A percentile compares a stretch with the other conserved stretches of the same genome.
phyloP scores from a whole-genome alignment of 1,139 yeast genomes.

The Blastobotrys illinoisensis region DNA sequence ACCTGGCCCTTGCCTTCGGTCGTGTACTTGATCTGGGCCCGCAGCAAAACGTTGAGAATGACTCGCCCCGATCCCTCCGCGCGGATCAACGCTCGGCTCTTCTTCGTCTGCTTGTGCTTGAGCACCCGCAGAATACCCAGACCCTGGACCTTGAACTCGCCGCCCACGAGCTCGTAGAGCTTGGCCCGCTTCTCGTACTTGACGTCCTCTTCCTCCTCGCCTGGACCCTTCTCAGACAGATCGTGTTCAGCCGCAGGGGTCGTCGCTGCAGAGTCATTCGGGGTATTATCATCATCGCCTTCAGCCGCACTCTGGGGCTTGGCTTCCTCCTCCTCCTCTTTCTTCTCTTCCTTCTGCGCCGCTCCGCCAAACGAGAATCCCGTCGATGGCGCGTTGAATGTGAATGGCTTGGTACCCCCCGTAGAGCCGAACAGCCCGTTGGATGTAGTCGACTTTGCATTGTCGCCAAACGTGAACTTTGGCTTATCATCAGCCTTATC shows the following conservation, averaged over 20 bases:
- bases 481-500: neutral
- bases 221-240: constrained; percentile 51
- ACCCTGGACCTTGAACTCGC: constrained; percentile 45
- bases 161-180: constrained; percentile 49
- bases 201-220: constrained; percentile 77
- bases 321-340: constrained; percentile 3
- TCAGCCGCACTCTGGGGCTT: constrained; percentile 11
- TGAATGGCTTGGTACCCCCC: neutral
- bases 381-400: neutral
- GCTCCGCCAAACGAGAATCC: constrained; percentile 1
- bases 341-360: neutral
- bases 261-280: constrained; percentile 15
- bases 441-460: neutral
- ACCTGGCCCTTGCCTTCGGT: constrained; percentile 36
- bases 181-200: constrained; percentile 66
- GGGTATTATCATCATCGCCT: constrained; percentile 16
- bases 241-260: constrained; percentile 27
- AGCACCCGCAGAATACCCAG: constrained; percentile 77
- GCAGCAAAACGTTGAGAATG: constrained; percentile 60
- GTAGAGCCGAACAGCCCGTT: neutral
- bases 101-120: constrained; percentile 50
- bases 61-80: constrained; percentile 86
- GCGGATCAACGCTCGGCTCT: constrained; percentile 69
- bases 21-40: constrained; percentile 48
- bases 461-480: neutral